A percentile compares a stretch with the other conserved stretches of the same genome.
phyloP scores from a whole-genome alignment of 1,139 yeast genomes.

The Debaryomycetaceae sp. region DNA sequence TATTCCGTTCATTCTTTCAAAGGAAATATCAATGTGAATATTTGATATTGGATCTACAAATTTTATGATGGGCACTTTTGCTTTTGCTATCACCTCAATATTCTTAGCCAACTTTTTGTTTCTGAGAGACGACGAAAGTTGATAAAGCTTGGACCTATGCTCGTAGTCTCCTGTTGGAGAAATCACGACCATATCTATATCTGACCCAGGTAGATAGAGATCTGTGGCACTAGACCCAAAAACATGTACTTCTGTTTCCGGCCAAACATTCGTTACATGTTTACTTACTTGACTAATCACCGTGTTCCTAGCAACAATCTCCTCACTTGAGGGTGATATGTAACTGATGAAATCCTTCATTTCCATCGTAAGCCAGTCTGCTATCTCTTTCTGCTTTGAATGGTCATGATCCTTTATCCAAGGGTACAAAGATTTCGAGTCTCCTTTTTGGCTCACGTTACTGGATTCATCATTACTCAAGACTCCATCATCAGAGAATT shows the following conservation, averaged over 20 bases:
- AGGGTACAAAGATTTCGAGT: slow-evolving; percentile 50
- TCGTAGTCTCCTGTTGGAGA: slow-evolving; percentile 66
- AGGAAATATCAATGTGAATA: slow-evolving; percentile 85
- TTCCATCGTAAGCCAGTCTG: slow-evolving; percentile 87
- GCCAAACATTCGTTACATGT: slow-evolving; percentile 66
- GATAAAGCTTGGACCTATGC: slow-evolving; percentile 64
- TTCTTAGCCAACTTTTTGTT: slow-evolving; percentile 60
- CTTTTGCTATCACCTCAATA: slow-evolving; percentile 85
- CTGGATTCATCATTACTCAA: slow-evolving; percentile 37
- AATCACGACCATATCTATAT: slow-evolving; percentile 88
- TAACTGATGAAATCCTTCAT: slow-evolving; percentile 83
- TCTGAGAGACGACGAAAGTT: slow-evolving; percentile 69
- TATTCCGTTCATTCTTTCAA: slow-evolving; percentile 83
- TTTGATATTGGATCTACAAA: slow-evolving; percentile 72
- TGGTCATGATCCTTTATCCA: slow-evolving; percentile 81
- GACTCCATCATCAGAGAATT: slow-evolving; percentile 34
- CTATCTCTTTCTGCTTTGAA: slow-evolving; percentile 67
- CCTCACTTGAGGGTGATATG: slow-evolving; percentile 80
- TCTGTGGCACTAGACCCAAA: slow-evolving; percentile 97
- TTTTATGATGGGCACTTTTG: slow-evolving; percentile 94
- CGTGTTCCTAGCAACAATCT: slow-evolving; percentile 64
- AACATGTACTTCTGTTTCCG: slow-evolving; percentile 75
- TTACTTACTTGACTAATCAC: slow-evolving; percentile 61
- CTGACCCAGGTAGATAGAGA: slow-evolving; percentile 90
- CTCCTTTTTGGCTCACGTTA: slow-evolving; percentile 9